Evolutionary conservation across 176 grass and related monocot species (phyloP).

Genomic region (Miscanthus lutarioriparius): DNA sequence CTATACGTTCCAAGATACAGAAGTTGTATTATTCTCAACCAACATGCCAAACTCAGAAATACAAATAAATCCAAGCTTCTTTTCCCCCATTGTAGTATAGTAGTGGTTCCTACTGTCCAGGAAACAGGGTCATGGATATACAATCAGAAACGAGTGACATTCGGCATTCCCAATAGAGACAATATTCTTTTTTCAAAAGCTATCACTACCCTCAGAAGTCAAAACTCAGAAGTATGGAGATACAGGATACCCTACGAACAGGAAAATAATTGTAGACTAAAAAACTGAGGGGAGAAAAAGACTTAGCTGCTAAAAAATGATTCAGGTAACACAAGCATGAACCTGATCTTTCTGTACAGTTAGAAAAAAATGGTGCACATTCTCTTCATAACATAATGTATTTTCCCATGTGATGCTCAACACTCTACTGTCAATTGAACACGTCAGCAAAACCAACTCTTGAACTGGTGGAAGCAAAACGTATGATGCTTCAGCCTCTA

Average conservation of each 20-base stretch:
- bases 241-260: neutral
- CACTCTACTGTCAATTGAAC: neutral
- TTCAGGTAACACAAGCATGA: constrained; percentile 16
- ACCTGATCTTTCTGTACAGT: constrained; percentile 7
- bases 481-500: constrained; percentile 2
- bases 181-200: too few species aligned
- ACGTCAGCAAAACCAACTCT: neutral
- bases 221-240: too few species aligned
- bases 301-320: neutral
- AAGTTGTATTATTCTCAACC: too few species aligned
- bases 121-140: neutral
- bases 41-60: neutral
- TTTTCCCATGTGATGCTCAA: constrained; percentile 7
- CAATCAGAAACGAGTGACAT: neutral
- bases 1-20: too few species aligned
- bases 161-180: neutral
- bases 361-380: neutral
- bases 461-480: neutral
- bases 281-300: neutral
- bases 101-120: neutral
- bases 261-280: neutral
- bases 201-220: too few species aligned
- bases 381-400: neutral
- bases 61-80: neutral
- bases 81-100: neutral